A percentile compares a stretch with the other conserved stretches of the same genome.
Evolutionary conservation across 2,329 filamentous ascomycete genomes (phyloP).

Genomic region (Neonectria ditissima): DNA sequence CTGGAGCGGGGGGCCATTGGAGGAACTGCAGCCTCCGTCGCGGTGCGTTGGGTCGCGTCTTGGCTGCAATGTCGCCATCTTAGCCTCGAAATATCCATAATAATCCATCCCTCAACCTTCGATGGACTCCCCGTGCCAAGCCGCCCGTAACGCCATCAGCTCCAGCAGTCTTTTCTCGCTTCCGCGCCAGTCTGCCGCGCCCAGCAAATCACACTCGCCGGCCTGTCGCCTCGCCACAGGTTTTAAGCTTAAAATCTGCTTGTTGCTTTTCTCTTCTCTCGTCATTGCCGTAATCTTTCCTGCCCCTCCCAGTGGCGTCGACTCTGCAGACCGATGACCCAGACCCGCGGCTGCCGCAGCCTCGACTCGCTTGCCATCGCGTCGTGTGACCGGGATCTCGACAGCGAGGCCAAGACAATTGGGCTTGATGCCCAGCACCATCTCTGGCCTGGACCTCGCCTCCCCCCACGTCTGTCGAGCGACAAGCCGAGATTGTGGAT

Average conservation of each 20-base stretch:
- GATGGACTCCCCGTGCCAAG: not conserved
- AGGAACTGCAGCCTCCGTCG: not conserved
- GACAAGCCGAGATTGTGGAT: not conserved
- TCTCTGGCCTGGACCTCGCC: not conserved
- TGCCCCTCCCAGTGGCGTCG: not conserved
- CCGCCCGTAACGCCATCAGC: not conserved
- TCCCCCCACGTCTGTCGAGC: not conserved
- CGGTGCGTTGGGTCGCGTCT: no score
- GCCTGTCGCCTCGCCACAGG: not conserved
- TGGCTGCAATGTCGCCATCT: not conserved
- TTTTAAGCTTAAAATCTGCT: not conserved
- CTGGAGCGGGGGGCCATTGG: constrained; percentile 1
- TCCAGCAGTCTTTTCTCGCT: not conserved
- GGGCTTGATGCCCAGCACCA: not conserved
- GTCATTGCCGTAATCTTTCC: not conserved
- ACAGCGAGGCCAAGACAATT: not conserved
- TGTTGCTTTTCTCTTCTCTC: not conserved
- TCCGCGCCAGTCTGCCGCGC: not conserved
- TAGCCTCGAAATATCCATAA: not conserved
- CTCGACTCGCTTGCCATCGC: not conserved
- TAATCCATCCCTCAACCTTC: not conserved
- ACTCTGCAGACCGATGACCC: not conserved
- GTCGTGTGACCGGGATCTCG: not conserved
- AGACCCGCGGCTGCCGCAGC: not conserved
- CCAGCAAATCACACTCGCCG: not conserved